phyloP scores from a whole-genome alignment of 225 moss, liverwort and hornwort genomes.

The Anthoceros angustus region DNA sequence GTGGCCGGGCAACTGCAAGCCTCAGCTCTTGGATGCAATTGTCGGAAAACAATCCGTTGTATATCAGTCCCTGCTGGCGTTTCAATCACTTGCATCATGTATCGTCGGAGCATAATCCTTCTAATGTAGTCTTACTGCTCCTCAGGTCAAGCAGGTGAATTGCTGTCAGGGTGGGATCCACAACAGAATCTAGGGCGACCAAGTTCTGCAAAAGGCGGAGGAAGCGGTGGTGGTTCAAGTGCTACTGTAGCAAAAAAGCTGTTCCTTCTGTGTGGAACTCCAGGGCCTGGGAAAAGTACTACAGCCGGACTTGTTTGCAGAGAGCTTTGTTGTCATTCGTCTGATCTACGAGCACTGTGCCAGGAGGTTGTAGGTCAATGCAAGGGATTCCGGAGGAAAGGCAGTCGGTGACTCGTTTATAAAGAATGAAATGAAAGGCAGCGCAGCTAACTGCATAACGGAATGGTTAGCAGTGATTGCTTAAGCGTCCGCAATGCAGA shows the following conservation, averaged over 20 bases:
- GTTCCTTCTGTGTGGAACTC: constrained; percentile 76
- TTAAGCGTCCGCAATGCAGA: constrained; percentile 40
- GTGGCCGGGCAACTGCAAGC: constrained; percentile 89
- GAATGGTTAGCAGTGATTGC: constrained; percentile 86
- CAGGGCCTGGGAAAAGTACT: constrained; percentile 91
- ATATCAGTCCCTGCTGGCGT: constrained; percentile 9
- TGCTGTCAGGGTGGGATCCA: constrained; percentile 63
- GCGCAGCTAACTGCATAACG: constrained; percentile 80
- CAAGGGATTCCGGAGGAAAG: constrained; percentile 92
- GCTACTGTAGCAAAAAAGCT: constrained; percentile 57
- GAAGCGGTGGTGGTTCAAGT: constrained; percentile 31
- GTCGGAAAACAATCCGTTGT: constrained; percentile 87
- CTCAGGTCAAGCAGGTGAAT: constrained; percentile 80
- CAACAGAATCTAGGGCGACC: constrained; percentile 12
- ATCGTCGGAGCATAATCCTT: too few species aligned
- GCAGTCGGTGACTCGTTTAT: constrained; percentile 48
- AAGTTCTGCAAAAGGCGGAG: constrained; percentile 39
- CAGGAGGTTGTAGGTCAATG: constrained; percentile 50
- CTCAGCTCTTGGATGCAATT: constrained; percentile 54
- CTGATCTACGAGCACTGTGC: neutral
- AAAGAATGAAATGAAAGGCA: constrained; percentile 66
- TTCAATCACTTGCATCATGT: neutral
- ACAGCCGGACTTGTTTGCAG: constrained; percentile 83
- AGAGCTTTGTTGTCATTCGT: constrained; percentile 22
- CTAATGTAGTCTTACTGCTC: neutral